Base-by-base conservation (phyloP, 352 stramenopile species). In the Phytophthora chlamydospora region DNA sequence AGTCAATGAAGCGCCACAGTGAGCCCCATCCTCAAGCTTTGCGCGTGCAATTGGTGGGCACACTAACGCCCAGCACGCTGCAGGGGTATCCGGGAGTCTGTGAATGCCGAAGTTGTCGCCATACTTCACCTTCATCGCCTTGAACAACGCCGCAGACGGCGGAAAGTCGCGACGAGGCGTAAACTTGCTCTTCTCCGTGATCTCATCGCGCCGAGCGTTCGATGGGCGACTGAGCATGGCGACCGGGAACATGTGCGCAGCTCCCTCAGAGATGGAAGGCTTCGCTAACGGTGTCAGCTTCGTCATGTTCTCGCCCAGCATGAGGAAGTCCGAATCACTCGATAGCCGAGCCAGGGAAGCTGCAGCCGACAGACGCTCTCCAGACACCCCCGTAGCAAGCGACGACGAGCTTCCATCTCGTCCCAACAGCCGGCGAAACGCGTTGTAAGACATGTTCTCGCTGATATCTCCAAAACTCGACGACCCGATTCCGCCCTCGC, bases 101-200 rank as follows among this genome's bases (percentile, higher is more conserved):
- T 91, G 80, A 54, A 92, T 83, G 7, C 78, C 80, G 21, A 92
- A 90, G 29, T 85, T 86, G 34, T 91, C 83, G 14, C 86, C 86
- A 43, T 93, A 95, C 33, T 90, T 91, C 8, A 75, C 83, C 43
- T 86, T 87, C 79, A 95, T 87, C 3, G 86, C 86, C 64, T 95
- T 93, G 58, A 93, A 93, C 36, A 95, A 52, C 9, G 83, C 85
- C 4, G 83, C 84, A n/a, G 86, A 91, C 31, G 86, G 86, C 4
- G 86, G 86, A 34, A 95, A 95, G 50, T 93, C 86, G 14, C 84
- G 84, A 39, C 80, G 80, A 12, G 85, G 81, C 8, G 81, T 90
- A 47, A 93, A 90, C 50, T 93, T 93, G 61, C 80, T 90, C 54
- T 79, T 88, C 48, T 92, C 85, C 2, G 84, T 90, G 36, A 92